phyloP scores from a whole-genome alignment of 2,329 filamentous ascomycete species.

The Penicillium corylophilum region DNA sequence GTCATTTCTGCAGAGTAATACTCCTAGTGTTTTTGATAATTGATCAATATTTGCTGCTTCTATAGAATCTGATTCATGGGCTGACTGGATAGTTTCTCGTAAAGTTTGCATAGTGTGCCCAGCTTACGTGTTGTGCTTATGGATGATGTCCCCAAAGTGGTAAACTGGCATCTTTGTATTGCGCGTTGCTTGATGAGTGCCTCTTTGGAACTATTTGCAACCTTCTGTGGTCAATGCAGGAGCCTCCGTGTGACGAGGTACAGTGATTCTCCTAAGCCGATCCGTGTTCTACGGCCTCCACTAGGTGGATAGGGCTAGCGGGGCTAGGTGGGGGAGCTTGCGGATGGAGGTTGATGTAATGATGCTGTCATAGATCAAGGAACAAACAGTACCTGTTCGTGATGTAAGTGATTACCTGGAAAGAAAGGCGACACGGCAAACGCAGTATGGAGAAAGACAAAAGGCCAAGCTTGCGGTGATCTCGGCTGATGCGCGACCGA shows the following conservation, averaged over 20 bases:
- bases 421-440: too few species aligned
- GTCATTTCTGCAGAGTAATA: not conserved
- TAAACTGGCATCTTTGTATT: too few species aligned
- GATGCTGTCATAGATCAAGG: not conserved
- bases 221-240: too few species aligned
- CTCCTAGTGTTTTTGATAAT: not conserved
- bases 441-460: slow-evolving; percentile 33
- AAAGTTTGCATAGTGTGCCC: not conserved
- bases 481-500: not conserved
- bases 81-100: not conserved
- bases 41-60: not conserved
- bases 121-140: not conserved
- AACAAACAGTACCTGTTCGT: too few species aligned
- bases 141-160: too few species aligned
- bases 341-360: not conserved
- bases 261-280: not conserved
- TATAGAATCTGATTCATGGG: not conserved
- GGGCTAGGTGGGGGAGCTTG: not conserved
- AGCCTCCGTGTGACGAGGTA: not conserved
- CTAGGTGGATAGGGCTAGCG: not conserved
- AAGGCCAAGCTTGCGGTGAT: slow-evolving; percentile 31
- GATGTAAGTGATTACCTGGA: too few species aligned
- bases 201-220: not conserved
- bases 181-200: not conserved
- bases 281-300: not conserved